Evolutionary conservation across 768 basidiomycete species (phyloP).

Genomic region (Neoboletus magnificus): DNA sequence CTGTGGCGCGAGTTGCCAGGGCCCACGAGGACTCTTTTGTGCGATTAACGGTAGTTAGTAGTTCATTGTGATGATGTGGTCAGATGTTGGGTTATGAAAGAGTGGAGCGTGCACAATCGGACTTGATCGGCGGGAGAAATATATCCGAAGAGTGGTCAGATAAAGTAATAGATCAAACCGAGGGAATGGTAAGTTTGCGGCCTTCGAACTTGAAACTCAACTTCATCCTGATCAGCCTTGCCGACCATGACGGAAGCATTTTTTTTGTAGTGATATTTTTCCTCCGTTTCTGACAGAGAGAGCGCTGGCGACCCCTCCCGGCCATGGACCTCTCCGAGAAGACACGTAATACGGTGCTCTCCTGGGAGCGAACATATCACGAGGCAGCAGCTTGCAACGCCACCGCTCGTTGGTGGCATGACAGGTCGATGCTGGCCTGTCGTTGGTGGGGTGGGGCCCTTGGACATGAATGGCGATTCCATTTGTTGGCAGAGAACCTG

Average conservation of each 20-base stretch:
- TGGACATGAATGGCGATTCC: background rate
- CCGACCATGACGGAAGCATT: conserved; percentile 30
- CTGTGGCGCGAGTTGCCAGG: background rate
- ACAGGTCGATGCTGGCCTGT: background rate
- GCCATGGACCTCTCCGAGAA: background rate
- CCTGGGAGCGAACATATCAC: background rate
- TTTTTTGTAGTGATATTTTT: conserved; percentile 18
- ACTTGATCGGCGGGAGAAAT: conserved; percentile 34
- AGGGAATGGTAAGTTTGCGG: conserved; percentile 27
- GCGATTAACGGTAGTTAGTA: conserved; percentile 6
- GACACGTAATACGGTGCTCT: conserved; percentile 25
- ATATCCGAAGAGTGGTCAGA: conserved; percentile 22
- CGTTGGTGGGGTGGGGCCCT: background rate
- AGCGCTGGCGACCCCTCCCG: conserved; percentile 8
- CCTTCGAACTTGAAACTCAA: conserved; percentile 34
- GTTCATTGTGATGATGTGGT: conserved; percentile 18
- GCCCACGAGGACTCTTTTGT: background rate
- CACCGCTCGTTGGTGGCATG: conserved; percentile 1
- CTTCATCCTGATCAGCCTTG: conserved; percentile 27
- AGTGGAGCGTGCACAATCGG: conserved; percentile 24
- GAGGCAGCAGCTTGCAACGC: background rate
- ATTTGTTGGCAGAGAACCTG: background rate
- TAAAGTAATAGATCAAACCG: conserved; percentile 33
- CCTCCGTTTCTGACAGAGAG: conserved; percentile 26
- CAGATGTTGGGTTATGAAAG: conserved; percentile 3